Evolutionary conservation across 306 rosid species (phyloP).

Genomic region (Pueraria montana): DNA sequence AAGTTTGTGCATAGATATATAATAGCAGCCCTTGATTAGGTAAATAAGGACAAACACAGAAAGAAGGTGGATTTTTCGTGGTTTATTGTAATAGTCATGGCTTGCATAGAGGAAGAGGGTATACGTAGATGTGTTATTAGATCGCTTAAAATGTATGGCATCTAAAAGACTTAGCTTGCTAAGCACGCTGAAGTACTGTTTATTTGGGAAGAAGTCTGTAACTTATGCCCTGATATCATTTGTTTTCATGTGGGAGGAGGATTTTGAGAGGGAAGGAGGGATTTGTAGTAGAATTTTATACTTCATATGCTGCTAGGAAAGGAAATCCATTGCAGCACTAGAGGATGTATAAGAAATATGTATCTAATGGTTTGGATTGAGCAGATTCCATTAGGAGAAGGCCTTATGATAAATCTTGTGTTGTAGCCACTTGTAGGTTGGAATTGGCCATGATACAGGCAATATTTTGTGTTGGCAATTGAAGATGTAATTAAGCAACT

Average conservation of each 20-base stretch:
- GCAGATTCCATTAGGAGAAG: slow-evolving; percentile 28
- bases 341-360: background rate
- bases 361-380: slow-evolving; percentile 6
- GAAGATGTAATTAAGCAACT: background rate
- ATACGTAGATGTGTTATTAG: background rate
- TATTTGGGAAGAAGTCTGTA: slow-evolving; percentile 10
- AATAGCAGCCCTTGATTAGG: background rate
- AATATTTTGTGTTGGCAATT: background rate
- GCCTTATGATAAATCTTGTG: background rate
- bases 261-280: background rate
- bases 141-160: slow-evolving; percentile 11
- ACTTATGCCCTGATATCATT: slow-evolving; percentile 6
- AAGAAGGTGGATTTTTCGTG: background rate
- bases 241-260: slow-evolving; percentile 7
- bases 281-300: slow-evolving; percentile 20
- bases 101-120: slow-evolving; percentile 5
- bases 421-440: background rate
- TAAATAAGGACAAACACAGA: background rate
- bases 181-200: slow-evolving; percentile 16
- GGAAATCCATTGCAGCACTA: slow-evolving; percentile 4
- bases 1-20: background rate
- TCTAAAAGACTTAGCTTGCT: background rate
- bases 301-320: background rate
- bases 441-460: background rate
- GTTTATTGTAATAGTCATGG: background rate